These are phyloP conservation scores for Ganoderma lingzhi DNA, from an alignment of 1,284 basidiomycete genomes.

Conservation along the genomic window DNA sequence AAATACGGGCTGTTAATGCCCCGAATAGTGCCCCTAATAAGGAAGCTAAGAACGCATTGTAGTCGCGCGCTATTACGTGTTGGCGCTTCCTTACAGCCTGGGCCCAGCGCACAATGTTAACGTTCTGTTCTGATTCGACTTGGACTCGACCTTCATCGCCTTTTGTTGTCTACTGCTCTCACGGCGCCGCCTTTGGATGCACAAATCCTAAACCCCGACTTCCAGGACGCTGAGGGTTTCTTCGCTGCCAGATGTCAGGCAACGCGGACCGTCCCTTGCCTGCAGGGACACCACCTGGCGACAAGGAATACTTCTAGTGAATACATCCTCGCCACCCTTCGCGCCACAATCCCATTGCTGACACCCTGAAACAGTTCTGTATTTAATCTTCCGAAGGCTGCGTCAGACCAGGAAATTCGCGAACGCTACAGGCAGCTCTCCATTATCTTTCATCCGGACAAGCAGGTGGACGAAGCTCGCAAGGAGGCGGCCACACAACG, in stretches of 20 bases:
- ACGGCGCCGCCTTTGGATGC: conserved; percentile 21
- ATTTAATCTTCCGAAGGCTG: conserved; percentile 71
- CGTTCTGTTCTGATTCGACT: not conserved
- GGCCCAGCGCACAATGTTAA: conserved; percentile 11
- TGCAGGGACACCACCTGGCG: conserved; percentile 15
- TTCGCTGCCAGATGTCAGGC: conserved; percentile 27
- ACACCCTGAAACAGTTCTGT: conserved; percentile 54
- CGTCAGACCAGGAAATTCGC: conserved; percentile 72
- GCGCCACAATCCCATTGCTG: conserved; percentile 24
- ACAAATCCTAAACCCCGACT: conserved; percentile 16
- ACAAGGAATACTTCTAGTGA: conserved; percentile 37
- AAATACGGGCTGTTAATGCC: conserved; percentile 7
- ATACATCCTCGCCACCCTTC: conserved; percentile 10
- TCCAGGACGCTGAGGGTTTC: conserved; percentile 8
- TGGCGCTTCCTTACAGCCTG: conserved; percentile 4
- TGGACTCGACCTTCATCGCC: not conserved
- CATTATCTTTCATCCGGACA: conserved; percentile 88
- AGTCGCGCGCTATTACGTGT: conserved; percentile 25
- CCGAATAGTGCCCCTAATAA: conserved; percentile 9
- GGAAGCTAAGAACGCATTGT: conserved; percentile 8
- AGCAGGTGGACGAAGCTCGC: conserved; percentile 67
- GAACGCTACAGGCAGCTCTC: conserved; percentile 78
- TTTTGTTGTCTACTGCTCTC: conserved; percentile 11
- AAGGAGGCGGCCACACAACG: conserved; percentile 68
- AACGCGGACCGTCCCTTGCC: conserved; percentile 9